Evolutionary conservation across 108 stramenopile species (phyloP), one percentile per base, ranked within the genome.

Genomic region (Aurantiochytrium sp.): DNA sequence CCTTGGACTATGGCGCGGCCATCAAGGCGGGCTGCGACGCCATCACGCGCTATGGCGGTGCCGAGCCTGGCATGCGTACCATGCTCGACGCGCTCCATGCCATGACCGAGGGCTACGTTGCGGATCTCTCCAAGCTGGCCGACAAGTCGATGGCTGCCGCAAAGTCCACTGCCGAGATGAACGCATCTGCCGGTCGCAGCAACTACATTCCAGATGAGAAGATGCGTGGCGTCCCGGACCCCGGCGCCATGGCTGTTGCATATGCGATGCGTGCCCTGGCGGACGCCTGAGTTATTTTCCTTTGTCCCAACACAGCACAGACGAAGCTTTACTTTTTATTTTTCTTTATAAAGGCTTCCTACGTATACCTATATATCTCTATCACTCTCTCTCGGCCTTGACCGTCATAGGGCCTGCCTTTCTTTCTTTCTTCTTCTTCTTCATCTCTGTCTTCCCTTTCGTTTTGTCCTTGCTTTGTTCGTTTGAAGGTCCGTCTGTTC

Each of bases 41-140:
- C 10, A 93, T 99, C 49, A 92, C 93, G 18, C 92, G 96, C 72
- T 98, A 97, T 88, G 98, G 99, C 23, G 98, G 99, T 28, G 99
- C 98, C 5, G 89, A 92, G 14, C 92, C 93, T 29, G 98, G 98
- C 21, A 95, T 96, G 64, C 95, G 99, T 53, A 99, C 99, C 44
- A 98, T 99, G 96, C 88, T 98, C 87, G 99, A 99, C 94, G 98
- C 98, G 6, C 60, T 98, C 58, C 88, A 96, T 21, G 97, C 98
- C 5, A 95, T 96, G 6, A 92, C 96, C 5, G 88, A 92, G n/a
- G 92, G 73, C 21, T 91, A 95, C 87, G 43, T 88, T 1, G 72
- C 88, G 58, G 88, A 60, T 51, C 88, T 91, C 72, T 25, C 91
- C 49, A 95, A 95, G 28, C 90, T 93, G 5, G 95, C 96, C 0